Evolutionary conservation across 192 early-diverging fungal genomes (phyloP), one percentile per base, ranked within the genome.

Genomic region (Paraglomus brasilianum): DNA sequence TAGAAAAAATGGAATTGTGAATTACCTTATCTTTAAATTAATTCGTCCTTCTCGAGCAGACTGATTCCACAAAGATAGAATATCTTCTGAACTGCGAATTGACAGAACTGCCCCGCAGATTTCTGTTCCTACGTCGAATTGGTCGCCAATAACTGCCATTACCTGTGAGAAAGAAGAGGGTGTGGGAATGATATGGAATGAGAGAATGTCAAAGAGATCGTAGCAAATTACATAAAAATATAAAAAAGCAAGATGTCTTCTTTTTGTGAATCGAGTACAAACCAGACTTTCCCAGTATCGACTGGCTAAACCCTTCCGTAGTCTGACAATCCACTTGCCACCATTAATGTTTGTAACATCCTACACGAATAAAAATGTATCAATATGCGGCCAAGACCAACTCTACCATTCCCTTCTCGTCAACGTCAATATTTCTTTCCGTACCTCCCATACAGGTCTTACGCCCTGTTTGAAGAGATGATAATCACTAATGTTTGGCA

Each of bases 61-160:
- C 70, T 88, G 85, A 77, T 95, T 96, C 96, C 96, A 98, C 72
- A 98, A 74, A 42, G 94, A 95, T 38, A 98, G 78, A 40, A 98
- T 98, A 71, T 98, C 96, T 76, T 98, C 94, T 8, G 85, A 87
- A 72, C 90, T 90, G 42, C 96, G 83, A 69, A 98, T 95, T 24
- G 93, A 95, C 59, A 98, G 81, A 10, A 98, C 96, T 22, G 90
- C 88, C 24, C 96, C 96, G 76, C 93, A 95, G 44, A 98, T 92
- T 74, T 96, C 93, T 41, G 86, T 83, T 6, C 90, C 89, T 15
- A 92, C 90, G 61, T 92, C 89, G 78, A 96, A 96, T 63, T 92
- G 91, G 45, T 95, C 93, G 47, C 94, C 94, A 71, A 95, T 88
- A 21, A 95, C 85, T 11, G 93, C 92, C 80, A 96, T 83, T 14